phyloP scores from a whole-genome alignment of 345 rosid genomes.

The Raphanus sativus region DNA sequence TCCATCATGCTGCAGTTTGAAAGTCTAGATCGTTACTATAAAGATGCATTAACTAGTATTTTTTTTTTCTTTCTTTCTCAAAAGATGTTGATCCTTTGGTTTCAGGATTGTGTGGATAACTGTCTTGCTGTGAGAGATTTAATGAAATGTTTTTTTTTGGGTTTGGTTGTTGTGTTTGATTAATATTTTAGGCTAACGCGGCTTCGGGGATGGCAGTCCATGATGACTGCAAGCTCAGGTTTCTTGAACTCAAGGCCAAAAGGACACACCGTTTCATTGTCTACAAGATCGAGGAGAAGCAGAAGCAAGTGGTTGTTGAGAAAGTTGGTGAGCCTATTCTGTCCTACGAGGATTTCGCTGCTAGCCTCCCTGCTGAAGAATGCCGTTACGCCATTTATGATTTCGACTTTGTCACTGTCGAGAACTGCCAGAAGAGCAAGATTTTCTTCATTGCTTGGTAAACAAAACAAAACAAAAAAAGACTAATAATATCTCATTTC shows the following conservation, averaged over 20 bases:
- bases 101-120: constrained; percentile 1
- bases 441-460: constrained; percentile 67
- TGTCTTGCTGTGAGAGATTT: constrained; percentile 3
- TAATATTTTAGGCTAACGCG: constrained; percentile 48
- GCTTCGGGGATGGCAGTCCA: constrained; percentile 62
- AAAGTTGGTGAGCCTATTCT: constrained; percentile 55
- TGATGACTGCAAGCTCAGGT: constrained; percentile 59
- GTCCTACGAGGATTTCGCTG: constrained; percentile 51
- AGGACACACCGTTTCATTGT: constrained; percentile 57
- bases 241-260: constrained; percentile 55
- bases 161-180: not conserved
- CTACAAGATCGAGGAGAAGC: constrained; percentile 59
- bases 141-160: no score
- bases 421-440: constrained; percentile 58
- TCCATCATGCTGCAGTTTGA: not conserved
- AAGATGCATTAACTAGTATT: not conserved
- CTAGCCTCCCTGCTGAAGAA: constrained; percentile 57
- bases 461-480: no score
- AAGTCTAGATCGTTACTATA: not conserved
- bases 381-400: constrained; percentile 46
- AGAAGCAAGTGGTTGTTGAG: constrained; percentile 57
- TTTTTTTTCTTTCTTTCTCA: no score
- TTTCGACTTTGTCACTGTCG: constrained; percentile 54
- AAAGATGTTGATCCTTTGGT: not conserved
- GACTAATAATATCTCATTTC: no score